phyloP scores from a whole-genome alignment of 2,329 filamentous ascomycete species.

The Fusarium nematophilum region DNA sequence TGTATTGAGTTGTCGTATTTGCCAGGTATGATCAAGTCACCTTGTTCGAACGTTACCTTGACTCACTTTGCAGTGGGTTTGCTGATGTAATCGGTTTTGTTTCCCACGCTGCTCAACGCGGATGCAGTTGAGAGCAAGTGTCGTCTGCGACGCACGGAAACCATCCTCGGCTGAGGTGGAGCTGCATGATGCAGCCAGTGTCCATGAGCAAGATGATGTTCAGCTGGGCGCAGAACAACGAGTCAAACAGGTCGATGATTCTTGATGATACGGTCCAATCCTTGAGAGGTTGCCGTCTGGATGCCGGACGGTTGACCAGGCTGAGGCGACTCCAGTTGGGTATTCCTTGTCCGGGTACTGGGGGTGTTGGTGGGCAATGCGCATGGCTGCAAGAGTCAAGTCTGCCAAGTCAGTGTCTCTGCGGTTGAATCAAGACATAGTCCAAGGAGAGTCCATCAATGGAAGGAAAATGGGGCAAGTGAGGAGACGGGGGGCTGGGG shows the following conservation, averaged over 20 bases:
- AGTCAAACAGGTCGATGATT: conserved; percentile 16
- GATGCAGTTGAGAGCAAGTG: conserved; percentile 21
- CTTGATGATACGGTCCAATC: conserved; percentile 29
- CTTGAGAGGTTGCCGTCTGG: conserved; percentile 16
- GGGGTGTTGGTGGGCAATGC: no score
- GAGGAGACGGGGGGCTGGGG: conserved; percentile 13
- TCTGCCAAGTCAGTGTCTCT: conserved; percentile 43
- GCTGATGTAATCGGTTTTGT: conserved; percentile 21
- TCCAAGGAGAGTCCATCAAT: conserved; percentile 39
- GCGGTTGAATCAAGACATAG: conserved; percentile 33
- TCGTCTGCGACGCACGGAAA: conserved; percentile 31
- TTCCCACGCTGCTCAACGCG: conserved; percentile 23
- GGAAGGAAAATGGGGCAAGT: conserved; percentile 21
- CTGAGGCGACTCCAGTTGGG: conserved; percentile 10
- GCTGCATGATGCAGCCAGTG: conserved; percentile 15
- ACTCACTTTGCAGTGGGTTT: conserved; percentile 30
- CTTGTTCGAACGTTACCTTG: conserved; percentile 32
- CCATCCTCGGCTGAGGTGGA: conserved; percentile 33
- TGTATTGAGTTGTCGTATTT: conserved; percentile 2
- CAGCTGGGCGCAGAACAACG: conserved; percentile 13
- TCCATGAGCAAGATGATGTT: conserved; percentile 24
- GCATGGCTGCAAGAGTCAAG: conserved; percentile 42
- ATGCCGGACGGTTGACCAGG: conserved; percentile 25
- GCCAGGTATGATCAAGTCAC: no score
- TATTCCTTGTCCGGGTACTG: conserved; percentile 18